Conservation (phyloP, 208 protist species). For the Naegleria fowleri region DNA sequence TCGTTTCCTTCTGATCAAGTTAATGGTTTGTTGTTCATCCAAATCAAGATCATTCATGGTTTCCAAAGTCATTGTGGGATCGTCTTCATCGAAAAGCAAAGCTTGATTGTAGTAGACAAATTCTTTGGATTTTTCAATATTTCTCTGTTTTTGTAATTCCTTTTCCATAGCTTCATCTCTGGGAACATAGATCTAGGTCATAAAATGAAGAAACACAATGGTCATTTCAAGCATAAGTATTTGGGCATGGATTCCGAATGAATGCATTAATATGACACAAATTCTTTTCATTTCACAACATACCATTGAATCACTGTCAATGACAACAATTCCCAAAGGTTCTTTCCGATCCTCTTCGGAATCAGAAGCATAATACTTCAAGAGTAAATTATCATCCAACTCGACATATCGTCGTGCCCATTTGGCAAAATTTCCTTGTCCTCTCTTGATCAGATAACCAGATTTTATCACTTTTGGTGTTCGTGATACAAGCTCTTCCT, state of each 20-base stretch:
- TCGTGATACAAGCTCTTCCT: background rate
- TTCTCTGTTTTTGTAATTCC: background rate
- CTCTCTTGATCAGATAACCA: background rate
- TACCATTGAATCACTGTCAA: slow-evolving; percentile 8
- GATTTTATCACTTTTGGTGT: background rate
- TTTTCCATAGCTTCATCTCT: slow-evolving; percentile 6
- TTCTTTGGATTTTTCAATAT: slow-evolving; percentile 13
- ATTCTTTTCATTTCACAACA: too few relatives aligned
- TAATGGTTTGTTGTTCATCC: background rate
- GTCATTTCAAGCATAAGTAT: too few relatives aligned
- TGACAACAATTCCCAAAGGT: background rate
- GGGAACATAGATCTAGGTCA: background rate
- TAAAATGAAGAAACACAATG: too few relatives aligned
- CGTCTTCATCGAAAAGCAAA: background rate
- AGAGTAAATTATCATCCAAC: background rate
- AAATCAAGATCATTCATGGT: background rate
- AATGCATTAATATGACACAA: too few relatives aligned
- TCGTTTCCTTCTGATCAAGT: background rate
- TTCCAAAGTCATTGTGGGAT: background rate
- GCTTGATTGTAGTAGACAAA: background rate
- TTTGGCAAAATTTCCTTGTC: background rate
- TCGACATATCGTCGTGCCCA: background rate
- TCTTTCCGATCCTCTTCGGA: background rate
- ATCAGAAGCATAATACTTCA: slow-evolving; percentile 4
- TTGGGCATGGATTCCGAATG: too few relatives aligned